phyloP scores from a whole-genome alignment of 495 filamentous ascomycete genomes.

The Neurospora tetraspora region DNA sequence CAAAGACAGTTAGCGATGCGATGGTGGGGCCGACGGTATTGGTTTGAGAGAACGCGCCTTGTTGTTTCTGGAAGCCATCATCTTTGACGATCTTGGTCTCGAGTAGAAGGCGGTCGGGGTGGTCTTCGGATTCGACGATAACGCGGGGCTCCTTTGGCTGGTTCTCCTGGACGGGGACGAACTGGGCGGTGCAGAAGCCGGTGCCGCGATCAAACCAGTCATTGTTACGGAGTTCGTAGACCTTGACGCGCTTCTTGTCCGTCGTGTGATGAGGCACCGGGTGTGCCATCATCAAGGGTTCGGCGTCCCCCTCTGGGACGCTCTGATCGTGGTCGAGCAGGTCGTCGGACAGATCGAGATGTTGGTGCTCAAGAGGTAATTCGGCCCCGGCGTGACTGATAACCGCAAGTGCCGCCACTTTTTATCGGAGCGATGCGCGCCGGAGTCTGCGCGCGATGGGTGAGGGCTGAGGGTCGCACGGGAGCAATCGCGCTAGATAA shows the following conservation, averaged over 20 bases:
- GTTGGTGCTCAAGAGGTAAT: constrained; percentile 33
- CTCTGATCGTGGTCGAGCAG: constrained; percentile 25
- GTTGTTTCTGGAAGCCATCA: constrained; percentile 96
- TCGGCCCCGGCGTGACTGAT: constrained; percentile 34
- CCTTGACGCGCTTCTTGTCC: constrained; percentile 96
- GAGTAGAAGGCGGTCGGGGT: constrained; percentile 69
- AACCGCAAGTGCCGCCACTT: constrained; percentile 38
- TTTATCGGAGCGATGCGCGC: constrained; percentile 26
- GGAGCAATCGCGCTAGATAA: constrained; percentile 1
- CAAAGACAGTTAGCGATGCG: constrained; percentile 19
- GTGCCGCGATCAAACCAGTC: constrained; percentile 99
- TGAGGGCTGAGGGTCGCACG: constrained; percentile 2
- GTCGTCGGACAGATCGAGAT: constrained; percentile 32
- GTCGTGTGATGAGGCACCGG: constrained; percentile 68
- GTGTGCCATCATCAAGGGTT: constrained; percentile 71
- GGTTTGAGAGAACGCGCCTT: constrained; percentile 49
- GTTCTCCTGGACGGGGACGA: constrained; percentile 48
- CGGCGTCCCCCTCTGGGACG: constrained; percentile 26
- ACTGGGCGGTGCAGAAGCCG: constrained; percentile 80
- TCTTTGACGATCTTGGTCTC: constrained; percentile 88
- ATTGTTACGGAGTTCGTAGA: constrained; percentile 95
- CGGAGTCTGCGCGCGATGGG: constrained; percentile 17
- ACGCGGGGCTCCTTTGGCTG: constrained; percentile 67
- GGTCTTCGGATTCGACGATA: constrained; percentile 86
- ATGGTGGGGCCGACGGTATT: neutral